These are phyloP conservation scores for Aegle marmelos DNA, from an alignment of 345 rosid genomes.

Conservation along the genomic window DNA sequence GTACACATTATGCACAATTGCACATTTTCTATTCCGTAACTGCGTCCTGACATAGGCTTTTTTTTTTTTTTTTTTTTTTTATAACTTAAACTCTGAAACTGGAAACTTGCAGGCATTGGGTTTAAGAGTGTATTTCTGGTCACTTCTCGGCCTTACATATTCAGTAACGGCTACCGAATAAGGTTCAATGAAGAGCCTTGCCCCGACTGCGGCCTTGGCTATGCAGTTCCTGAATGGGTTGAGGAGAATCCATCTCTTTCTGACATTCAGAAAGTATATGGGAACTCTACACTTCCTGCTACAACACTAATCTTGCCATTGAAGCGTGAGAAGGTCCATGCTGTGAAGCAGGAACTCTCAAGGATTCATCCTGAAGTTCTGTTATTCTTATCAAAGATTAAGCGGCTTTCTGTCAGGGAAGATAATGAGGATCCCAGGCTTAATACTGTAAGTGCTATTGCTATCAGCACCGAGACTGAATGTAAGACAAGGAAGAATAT, in stretches of 20 bases:
- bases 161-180: constrained; percentile 71
- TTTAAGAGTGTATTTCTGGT: constrained; percentile 72
- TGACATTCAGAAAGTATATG: constrained; percentile 50
- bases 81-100: too few species aligned
- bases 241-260: constrained; percentile 47
- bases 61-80: background rate
- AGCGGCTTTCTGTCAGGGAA: constrained; percentile 61
- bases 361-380: constrained; percentile 66
- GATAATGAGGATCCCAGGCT: constrained; percentile 38
- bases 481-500: constrained; percentile 58
- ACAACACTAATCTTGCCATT: constrained; percentile 61
- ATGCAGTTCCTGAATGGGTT: constrained; percentile 80
- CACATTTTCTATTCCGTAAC: background rate
- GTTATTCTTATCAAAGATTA: constrained; percentile 61
- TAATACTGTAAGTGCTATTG: constrained; percentile 45
- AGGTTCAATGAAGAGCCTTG: constrained; percentile 65
- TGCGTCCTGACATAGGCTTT: background rate
- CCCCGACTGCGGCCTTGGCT: constrained; percentile 57
- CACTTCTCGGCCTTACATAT: constrained; percentile 49
- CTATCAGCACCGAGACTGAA: constrained; percentile 53
- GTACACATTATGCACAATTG: constrained; percentile 16
- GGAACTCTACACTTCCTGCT: constrained; percentile 45
- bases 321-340: constrained; percentile 55
- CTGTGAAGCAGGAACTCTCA: constrained; percentile 70
- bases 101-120: constrained; percentile 49